These are phyloP conservation scores for Crithidia acanthocephali DNA, from an alignment of 208 protist genomes.

Conservation along the genomic window DNA sequence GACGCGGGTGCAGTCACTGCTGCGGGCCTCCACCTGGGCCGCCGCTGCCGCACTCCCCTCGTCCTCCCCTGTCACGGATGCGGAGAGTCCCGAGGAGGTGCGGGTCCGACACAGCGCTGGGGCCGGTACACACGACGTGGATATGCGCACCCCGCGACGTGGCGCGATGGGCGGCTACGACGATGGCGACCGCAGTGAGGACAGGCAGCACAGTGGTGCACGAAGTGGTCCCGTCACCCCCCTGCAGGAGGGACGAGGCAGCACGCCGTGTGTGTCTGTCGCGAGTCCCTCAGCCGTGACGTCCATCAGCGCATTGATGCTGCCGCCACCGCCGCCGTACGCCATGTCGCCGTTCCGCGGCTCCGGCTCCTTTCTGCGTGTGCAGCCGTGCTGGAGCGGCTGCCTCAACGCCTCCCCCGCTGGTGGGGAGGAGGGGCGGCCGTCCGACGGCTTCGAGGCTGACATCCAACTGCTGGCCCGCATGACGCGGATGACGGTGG, in stretches of 20 bases:
- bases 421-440: neutral
- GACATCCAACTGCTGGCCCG: constrained; percentile 31
- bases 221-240: neutral
- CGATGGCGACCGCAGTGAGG: too few relatives aligned
- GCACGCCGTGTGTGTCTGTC: neutral
- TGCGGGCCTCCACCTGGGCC: constrained; percentile 28
- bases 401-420: too few relatives aligned
- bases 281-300: neutral
- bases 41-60: too few relatives aligned
- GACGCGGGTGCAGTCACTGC: constrained; percentile 28
- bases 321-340: constrained; percentile 3
- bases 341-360: constrained; percentile 22
- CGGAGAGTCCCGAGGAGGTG: neutral
- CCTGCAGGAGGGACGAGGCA: neutral
- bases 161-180: neutral
- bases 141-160: constrained; percentile 2
- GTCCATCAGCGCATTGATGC: neutral
- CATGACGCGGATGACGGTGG: constrained; percentile 23
- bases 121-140: neutral
- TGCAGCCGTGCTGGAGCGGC: constrained; percentile 7
- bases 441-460: constrained; percentile 17
- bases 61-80: neutral
- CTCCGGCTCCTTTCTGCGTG: constrained; percentile 25
- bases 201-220: neutral
- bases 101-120: too few relatives aligned